Conservation (phyloP, 345 rosid species). For the Barbarea vulgaris region DNA sequence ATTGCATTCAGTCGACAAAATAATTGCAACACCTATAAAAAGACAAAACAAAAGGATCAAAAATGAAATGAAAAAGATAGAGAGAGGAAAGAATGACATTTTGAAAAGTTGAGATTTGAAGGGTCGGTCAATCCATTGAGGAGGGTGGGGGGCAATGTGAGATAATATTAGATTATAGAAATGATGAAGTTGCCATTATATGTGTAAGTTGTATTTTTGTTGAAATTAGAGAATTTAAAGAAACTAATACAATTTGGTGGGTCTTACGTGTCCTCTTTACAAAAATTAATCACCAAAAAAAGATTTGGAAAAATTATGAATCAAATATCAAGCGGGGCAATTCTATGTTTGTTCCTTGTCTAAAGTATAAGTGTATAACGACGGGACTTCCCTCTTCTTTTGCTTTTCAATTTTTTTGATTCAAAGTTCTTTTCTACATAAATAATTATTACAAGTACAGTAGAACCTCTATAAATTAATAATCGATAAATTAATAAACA, state of each 20-base stretch:
- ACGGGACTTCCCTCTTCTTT: constrained; percentile 37
- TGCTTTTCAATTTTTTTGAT: constrained; percentile 18
- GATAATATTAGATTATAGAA: constrained; percentile 27
- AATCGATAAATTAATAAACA: no score
- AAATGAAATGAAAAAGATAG: neutral
- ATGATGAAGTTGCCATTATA: constrained; percentile 42
- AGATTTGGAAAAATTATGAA: constrained; percentile 11
- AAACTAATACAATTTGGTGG: constrained; percentile 16
- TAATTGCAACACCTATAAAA: constrained; percentile 27
- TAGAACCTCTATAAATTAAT: no score
- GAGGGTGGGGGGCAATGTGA: constrained; percentile 39
- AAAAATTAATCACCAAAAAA: constrained; percentile 16
- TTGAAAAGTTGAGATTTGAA: constrained; percentile 40
- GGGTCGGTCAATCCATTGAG: constrained; percentile 38
- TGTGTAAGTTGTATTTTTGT: constrained; percentile 1
- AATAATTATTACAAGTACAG: constrained; percentile 6
- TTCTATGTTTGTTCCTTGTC: constrained; percentile 45
- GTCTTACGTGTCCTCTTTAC: constrained; percentile 26
- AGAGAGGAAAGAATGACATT: constrained; percentile 12
- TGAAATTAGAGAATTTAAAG: constrained; percentile 8
- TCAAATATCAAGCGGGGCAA: constrained; percentile 27
- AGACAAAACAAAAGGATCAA: constrained; percentile 11
- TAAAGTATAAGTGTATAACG: constrained; percentile 40
- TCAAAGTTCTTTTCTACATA: neutral
- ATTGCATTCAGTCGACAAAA: constrained; percentile 21